Evolutionary conservation across 2,329 filamentous ascomycete genomes (phyloP).

Genomic region (Magnaporthiopsis rhizophila): DNA sequence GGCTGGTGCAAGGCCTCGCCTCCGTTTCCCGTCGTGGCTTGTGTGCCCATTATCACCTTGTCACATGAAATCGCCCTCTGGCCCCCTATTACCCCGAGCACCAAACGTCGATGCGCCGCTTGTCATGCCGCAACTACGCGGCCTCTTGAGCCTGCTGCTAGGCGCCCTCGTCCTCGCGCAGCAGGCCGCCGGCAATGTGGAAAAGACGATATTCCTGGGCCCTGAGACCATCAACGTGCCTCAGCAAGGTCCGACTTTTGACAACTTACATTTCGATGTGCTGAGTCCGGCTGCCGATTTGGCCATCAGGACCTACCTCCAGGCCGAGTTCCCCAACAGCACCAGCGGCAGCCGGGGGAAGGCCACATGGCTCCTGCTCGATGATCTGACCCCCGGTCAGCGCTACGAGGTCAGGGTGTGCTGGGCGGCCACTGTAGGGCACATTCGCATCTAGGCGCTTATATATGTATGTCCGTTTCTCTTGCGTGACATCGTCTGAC

Average conservation of each 20-base stretch:
- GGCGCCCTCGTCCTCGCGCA: conserved; percentile 13
- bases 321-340: conserved; percentile 59
- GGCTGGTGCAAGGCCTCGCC: not conserved
- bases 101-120: not conserved
- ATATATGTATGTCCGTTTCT: not conserved
- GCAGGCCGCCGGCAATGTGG: conserved; percentile 60
- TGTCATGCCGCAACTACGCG: not conserved
- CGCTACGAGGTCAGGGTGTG: conserved; percentile 89
- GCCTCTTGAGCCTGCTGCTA: conserved; percentile 3
- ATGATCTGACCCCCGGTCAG: conserved; percentile 58
- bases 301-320: conserved; percentile 54
- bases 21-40: too few species aligned
- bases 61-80: not conserved
- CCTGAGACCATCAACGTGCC: conserved; percentile 52
- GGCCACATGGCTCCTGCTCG: conserved; percentile 72
- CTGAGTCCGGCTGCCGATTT: conserved; percentile 44
- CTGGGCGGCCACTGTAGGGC: conserved; percentile 82
- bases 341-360: conserved; percentile 36
- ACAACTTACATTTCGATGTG: conserved; percentile 54
- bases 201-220: conserved; percentile 83
- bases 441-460: not conserved
- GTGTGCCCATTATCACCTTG: not conserved
- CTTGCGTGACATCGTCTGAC: not conserved
- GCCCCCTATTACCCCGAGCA: not conserved
- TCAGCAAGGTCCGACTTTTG: conserved; percentile 44